Conservation (phyloP, 257 asterid species). For the Fraxinus quadrangulata region DNA sequence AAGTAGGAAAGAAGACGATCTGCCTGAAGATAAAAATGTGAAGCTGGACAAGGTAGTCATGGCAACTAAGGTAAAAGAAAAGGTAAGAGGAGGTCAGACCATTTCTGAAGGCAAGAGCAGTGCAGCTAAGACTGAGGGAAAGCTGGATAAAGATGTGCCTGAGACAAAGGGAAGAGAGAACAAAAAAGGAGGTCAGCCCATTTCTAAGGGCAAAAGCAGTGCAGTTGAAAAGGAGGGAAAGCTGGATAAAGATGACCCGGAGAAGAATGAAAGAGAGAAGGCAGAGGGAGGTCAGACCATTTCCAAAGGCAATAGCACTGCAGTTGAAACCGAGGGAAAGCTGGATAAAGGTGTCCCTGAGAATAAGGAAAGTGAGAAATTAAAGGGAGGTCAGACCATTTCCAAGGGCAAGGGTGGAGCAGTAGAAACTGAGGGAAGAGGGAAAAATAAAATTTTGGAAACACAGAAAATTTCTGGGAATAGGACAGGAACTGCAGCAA, state of each 20-base stretch:
- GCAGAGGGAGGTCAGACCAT: no score
- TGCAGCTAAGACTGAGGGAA: neutral
- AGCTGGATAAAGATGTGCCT: neutral
- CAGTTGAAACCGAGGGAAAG: no score
- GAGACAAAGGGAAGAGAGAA: neutral
- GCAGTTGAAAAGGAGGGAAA: no score
- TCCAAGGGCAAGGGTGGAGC: constrained; percentile 18
- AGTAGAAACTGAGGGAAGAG: constrained; percentile 14
- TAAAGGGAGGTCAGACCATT: constrained; percentile 9
- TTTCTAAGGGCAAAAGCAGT: no score
- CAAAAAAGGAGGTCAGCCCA: no score
- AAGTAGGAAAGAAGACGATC: neutral
- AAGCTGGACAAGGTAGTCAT: neutral
- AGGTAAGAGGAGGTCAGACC: neutral
- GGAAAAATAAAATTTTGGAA: no score
- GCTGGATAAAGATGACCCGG: no score
- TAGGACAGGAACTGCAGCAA: no score
- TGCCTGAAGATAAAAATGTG: neutral
- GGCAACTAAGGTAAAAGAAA: neutral
- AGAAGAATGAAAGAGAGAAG: no score
- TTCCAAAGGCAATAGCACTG: no score
- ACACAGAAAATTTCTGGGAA: no score
- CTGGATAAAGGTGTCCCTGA: neutral
- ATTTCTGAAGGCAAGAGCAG: constrained; percentile 16
- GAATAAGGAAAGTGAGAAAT: neutral